A percentile compares a stretch with the other conserved stretches of the same genome.
Evolutionary conservation across 768 basidiomycete genomes (phyloP).

Genomic region (Russula lepida): DNA sequence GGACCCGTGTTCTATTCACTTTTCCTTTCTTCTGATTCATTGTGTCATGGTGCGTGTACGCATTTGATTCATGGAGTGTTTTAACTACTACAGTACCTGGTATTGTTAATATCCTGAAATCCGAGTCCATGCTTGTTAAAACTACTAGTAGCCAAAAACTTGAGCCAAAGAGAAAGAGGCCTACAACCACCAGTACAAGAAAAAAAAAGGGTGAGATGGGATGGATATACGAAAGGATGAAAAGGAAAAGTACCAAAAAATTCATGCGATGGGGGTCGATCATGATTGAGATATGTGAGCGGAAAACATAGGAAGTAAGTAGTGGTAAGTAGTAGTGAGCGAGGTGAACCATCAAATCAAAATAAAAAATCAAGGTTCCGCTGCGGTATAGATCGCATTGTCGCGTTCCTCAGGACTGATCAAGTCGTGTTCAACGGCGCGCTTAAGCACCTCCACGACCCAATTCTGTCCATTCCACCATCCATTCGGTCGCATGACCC

Average conservation of each 20-base stretch:
- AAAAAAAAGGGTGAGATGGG: not conserved
- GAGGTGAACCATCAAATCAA: too few relatives aligned
- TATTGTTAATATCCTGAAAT: not conserved
- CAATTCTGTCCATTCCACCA: conserved; percentile 23
- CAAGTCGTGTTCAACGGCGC: conserved; percentile 18
- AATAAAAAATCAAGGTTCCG: conserved; percentile 10
- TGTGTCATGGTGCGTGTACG: not conserved
- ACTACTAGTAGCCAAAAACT: too few relatives aligned
- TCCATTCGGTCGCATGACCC: conserved; percentile 20
- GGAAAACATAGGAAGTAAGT: not conserved
- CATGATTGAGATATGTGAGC: too few relatives aligned
- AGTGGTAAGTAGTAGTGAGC: not conserved
- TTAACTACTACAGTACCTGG: too few relatives aligned
- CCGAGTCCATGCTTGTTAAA: too few relatives aligned
- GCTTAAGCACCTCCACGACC: conserved; percentile 20
- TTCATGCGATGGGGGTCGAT: too few relatives aligned
- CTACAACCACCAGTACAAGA: not conserved
- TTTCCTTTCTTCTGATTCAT: not conserved
- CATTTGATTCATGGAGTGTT: not conserved
- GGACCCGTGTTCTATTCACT: not conserved
- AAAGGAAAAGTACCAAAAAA: not conserved
- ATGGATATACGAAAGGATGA: not conserved
- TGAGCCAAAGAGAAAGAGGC: not conserved
- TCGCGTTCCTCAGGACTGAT: conserved; percentile 18
- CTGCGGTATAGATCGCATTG: conserved; percentile 17